phyloP scores from a whole-genome alignment of 371 early-diverging fungal genomes.

The Entomophthora muscae region DNA sequence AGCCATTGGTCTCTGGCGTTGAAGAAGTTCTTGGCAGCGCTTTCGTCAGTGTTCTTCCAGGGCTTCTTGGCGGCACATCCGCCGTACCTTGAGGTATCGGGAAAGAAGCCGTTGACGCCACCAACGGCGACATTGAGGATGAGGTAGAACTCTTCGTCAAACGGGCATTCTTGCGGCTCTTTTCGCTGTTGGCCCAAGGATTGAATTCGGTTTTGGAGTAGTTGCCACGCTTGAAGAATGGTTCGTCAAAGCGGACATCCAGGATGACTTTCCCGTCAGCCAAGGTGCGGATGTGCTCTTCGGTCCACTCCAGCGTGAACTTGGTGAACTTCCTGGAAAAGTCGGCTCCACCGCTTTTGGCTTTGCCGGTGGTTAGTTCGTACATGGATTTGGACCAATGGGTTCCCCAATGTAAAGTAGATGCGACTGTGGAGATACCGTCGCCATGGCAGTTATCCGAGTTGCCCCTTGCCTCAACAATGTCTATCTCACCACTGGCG shows the following conservation, averaged over 20 bases:
- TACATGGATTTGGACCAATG: neutral
- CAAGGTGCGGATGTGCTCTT: slow-evolving; percentile 31
- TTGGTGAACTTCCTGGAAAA: slow-evolving; percentile 25
- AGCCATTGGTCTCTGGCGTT: slow-evolving; percentile 26
- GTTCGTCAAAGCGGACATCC: slow-evolving; percentile 21
- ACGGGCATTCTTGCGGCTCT: slow-evolving; percentile 31
- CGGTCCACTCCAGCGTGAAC: slow-evolving; percentile 37
- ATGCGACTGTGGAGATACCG: neutral
- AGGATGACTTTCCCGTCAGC: slow-evolving; percentile 27
- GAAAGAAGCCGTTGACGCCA: slow-evolving; percentile 39
- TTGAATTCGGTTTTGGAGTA: slow-evolving; percentile 21
- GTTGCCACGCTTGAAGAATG: slow-evolving; percentile 22
- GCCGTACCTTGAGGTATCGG: slow-evolving; percentile 26
- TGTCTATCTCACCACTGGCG: slow-evolving; percentile 34
- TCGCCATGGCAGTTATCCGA: slow-evolving; percentile 16
- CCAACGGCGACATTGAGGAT: slow-evolving; percentile 51
- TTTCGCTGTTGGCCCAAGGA: too few species aligned
- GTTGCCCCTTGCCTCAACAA: slow-evolving; percentile 38
- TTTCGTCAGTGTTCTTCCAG: slow-evolving; percentile 24
- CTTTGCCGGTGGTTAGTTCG: too few species aligned
- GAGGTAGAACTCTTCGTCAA: slow-evolving; percentile 41
- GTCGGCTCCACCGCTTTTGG: slow-evolving; percentile 11
- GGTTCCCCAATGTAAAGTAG: slow-evolving; percentile 9
- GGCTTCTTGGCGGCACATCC: slow-evolving; percentile 21
- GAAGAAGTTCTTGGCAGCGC: slow-evolving; percentile 28